Evolutionary conservation across 805 yeast genomes (phyloP).

Genomic region (Kazachstania bromeliacearum): DNA sequence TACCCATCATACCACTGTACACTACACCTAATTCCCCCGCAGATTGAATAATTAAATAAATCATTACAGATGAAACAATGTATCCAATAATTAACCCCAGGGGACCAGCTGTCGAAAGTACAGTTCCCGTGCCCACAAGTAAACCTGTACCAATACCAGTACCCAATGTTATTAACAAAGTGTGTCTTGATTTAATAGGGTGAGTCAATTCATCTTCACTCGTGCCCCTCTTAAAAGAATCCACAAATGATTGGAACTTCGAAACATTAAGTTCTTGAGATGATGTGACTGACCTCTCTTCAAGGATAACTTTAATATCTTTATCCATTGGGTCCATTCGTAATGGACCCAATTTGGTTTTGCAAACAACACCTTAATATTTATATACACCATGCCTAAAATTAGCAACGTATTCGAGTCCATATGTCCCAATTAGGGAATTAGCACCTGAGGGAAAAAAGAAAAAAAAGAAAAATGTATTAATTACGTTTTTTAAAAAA

Average conservation of each 20-base stretch:
- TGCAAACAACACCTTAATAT: too few relatives aligned
- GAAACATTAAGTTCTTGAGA: too few relatives aligned
- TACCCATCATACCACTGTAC: constrained; percentile 48
- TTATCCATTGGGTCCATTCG: too few relatives aligned
- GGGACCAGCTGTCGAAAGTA: constrained; percentile 37
- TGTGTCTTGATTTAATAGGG: constrained; percentile 13
- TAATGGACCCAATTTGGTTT: too few relatives aligned
- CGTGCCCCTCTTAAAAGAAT: constrained; percentile 5
- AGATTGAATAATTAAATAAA: constrained; percentile 45
- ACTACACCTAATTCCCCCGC: constrained; percentile 56
- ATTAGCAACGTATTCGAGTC: too few relatives aligned
- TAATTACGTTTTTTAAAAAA: too few relatives aligned
- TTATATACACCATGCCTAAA: too few relatives aligned
- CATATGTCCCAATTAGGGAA: neutral
- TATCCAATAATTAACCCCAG: constrained; percentile 44
- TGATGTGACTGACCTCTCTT: too few relatives aligned
- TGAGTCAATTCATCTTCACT: constrained; percentile 5
- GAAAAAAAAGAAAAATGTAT: too few relatives aligned
- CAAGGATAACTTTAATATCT: too few relatives aligned
- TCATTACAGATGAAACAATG: constrained; percentile 44
- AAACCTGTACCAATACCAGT: constrained; percentile 77
- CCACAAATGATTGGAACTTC: constrained; percentile 1
- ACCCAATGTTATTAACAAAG: constrained; percentile 49
- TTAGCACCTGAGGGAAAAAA: too few relatives aligned
- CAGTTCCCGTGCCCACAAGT: constrained; percentile 44